phyloP scores from a whole-genome alignment of 768 basidiomycete genomes.

The Lepiota brunneoincarnata region DNA sequence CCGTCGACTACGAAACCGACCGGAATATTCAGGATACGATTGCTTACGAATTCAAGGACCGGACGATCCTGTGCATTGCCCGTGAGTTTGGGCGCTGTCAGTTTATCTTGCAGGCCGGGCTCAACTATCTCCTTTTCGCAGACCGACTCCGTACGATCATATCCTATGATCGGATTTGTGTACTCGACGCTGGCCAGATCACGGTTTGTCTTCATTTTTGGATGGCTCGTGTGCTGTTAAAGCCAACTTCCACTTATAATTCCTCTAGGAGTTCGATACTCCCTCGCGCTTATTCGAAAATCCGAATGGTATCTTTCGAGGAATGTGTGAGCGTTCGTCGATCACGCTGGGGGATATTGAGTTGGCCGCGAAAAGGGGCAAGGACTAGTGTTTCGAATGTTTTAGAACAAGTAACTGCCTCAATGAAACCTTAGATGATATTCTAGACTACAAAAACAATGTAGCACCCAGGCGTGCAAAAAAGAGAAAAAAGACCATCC shows the following conservation, averaged over 20 bases:
- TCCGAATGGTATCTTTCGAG: slow-evolving; percentile 68
- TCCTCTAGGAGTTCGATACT: slow-evolving; percentile 72
- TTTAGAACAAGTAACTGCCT: too few relatives aligned
- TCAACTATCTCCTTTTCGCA: slow-evolving; percentile 20
- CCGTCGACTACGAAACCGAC: slow-evolving; percentile 89
- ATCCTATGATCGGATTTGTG: slow-evolving; percentile 84
- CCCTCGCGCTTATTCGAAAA: slow-evolving; percentile 61
- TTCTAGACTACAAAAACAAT: not conserved
- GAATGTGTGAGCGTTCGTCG: slow-evolving; percentile 84
- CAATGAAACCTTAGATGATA: not conserved
- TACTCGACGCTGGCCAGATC: slow-evolving; percentile 78
- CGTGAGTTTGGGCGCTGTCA: slow-evolving; percentile 44
- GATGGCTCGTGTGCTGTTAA: slow-evolving; percentile 8
- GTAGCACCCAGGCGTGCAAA: not conserved
- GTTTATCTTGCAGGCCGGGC: not conserved
- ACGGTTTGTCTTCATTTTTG: slow-evolving; percentile 31
- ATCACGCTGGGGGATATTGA: slow-evolving; percentile 72
- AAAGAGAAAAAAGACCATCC: slow-evolving; percentile 8
- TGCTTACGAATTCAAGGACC: slow-evolving; percentile 75
- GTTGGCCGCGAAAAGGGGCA: slow-evolving; percentile 21
- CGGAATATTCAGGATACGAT: slow-evolving; percentile 91
- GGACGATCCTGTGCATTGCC: slow-evolving; percentile 85
- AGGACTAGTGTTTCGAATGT: not conserved
- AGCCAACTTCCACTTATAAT: not conserved
- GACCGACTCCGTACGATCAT: slow-evolving; percentile 88